Conservation (phyloP, 176 grass and related monocot genomes). For the Bonia amplexicaulis region DNA sequence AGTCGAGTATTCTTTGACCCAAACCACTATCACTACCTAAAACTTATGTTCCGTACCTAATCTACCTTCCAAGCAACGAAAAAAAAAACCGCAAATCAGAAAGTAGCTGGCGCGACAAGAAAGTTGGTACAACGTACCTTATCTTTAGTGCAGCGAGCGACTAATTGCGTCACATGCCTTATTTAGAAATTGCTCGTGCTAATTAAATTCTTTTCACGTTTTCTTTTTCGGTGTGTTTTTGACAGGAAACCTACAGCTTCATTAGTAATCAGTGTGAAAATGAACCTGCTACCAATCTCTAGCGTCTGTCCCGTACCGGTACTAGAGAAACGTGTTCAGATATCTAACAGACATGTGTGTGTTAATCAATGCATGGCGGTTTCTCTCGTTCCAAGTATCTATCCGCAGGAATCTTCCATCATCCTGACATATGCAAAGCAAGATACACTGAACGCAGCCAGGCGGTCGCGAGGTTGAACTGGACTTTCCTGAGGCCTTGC, state of each 20-base stretch:
- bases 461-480: not conserved
- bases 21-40: no score
- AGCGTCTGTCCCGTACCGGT: not conserved
- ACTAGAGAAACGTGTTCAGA: not conserved
- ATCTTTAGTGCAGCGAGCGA: not conserved
- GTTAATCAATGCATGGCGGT: not conserved
- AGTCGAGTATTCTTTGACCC: no score
- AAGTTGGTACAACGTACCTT: not conserved
- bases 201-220: not conserved
- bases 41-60: no score
- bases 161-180: constrained; percentile 7
- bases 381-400: not conserved
- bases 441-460: constrained; percentile 17
- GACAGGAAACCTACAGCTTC: not conserved
- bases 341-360: not conserved
- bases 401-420: not conserved
- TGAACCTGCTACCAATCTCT: not conserved
- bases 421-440: not conserved
- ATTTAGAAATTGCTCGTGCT: not conserved
- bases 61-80: no score
- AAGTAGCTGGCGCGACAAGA: not conserved
- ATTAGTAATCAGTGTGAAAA: not conserved
- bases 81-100: no score
- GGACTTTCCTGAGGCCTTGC: not conserved
- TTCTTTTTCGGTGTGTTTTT: not conserved